Base-by-base conservation (phyloP, 1,284 basidiomycete species). In the Schizophyllum commune region DNA sequence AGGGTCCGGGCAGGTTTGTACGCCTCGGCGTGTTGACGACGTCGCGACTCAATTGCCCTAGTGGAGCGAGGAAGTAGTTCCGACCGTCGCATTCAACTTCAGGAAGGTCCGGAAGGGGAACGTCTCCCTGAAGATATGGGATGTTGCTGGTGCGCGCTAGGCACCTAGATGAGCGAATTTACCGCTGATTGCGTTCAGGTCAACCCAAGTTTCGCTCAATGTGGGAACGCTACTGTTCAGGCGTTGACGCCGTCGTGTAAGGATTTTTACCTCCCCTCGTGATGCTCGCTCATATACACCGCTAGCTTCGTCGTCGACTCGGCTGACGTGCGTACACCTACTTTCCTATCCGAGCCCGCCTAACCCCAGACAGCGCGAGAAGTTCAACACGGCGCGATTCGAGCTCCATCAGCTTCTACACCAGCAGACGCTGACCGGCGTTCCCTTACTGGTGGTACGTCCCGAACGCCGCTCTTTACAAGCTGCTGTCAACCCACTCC, bases 201-300 rank as follows among this genome's bases (percentile, higher is more conserved):
- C 96, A 98, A 77, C 92, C 96, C 1, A 91, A 94, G 70, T 99
- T 98, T 70, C 85, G 96, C 32, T 88, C 86, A 52, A 91, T 91
- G 85, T 93, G 94, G 96, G 94, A 97, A 74, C 80, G 96, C 53
- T 99, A 98, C 73, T 97, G 95, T 73, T 85, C 90, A 62, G 96
- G 96, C 9, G 94, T 96, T 0, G 92, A 96, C 68, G 96, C 96
- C 7, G 91, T 99, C 56, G 85, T 98, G 88, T 98, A 74, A 70
- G 93, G 80, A 22, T 5, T 58, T 15, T 21, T 61, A 11, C 21
- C 63, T 32, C 52, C 58, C 51, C 55, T 27, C 39, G 15, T 52
- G 32, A 57, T 19, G 57, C 54, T 52, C 61, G 13, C 9, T n/a
- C 15, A 20, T 17, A 22, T 27, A 19, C 7, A 6, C 19, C 5